Percentiles rank a stretch among this genome's conserved stretches.
These are phyloP conservation scores for Aspergillus fructus DNA, from an alignment of 2,329 filamentous ascomycete species.

Conservation along the genomic window DNA sequence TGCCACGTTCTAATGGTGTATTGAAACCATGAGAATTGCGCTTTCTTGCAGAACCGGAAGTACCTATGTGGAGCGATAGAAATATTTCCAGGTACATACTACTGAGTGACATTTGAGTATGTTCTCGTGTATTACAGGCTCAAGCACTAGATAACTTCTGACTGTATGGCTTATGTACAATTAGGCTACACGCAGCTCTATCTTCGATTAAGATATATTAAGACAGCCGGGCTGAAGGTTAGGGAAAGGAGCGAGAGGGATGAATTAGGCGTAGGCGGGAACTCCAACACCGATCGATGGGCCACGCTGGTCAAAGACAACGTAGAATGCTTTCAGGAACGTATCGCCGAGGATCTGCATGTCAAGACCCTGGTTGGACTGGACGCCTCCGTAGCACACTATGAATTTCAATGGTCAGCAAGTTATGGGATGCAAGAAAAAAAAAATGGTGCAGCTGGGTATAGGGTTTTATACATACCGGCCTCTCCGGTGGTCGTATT, in stretches of 20 bases:
- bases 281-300: slow-evolving; percentile 54
- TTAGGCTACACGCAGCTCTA: slow-evolving; percentile 1
- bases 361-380: slow-evolving; percentile 56
- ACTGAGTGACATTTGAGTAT: no score
- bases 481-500: slow-evolving; percentile 41
- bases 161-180: slow-evolving; percentile 3
- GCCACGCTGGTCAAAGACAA: slow-evolving; percentile 55
- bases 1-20: no score
- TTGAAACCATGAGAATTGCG: no score
- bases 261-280: slow-evolving; percentile 24
- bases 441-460: neutral
- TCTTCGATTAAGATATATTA: slow-evolving; percentile 9
- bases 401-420: slow-evolving; percentile 16
- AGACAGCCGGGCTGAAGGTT: slow-evolving; percentile 1
- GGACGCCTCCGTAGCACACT: slow-evolving; percentile 61
- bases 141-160: neutral
- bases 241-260: neutral
- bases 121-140: no score
- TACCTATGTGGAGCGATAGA: no score
- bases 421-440: neutral
- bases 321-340: slow-evolving; percentile 60
- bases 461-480: slow-evolving; percentile 29
- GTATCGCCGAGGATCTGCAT: slow-evolving; percentile 62
- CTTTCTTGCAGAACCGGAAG: no score
- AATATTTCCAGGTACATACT: no score